Percentiles rank a stretch among this genome's conserved stretches.
Evolutionary conservation across 2,329 filamentous ascomycete genomes (phyloP).

Genomic region (Aspergillus pseudoterreus): DNA sequence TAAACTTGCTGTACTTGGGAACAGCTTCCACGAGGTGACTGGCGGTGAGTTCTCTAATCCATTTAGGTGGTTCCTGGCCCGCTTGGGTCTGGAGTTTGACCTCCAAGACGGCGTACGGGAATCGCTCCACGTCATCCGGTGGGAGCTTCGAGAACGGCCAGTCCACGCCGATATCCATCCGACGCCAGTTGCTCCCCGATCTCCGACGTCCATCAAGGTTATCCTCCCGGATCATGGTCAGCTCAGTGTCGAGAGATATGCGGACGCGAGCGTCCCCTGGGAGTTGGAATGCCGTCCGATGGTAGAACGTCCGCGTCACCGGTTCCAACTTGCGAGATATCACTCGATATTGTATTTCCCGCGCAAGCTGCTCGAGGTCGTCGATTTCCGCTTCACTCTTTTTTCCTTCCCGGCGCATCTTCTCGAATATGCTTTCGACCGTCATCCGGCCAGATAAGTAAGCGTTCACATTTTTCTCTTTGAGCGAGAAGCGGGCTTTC

Average conservation of each 20-base stretch:
- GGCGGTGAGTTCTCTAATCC: constrained; percentile 88
- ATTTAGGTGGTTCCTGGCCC: constrained; percentile 91
- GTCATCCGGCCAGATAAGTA: constrained; percentile 82
- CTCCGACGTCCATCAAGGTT: constrained; percentile 78
- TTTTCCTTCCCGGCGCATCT: constrained; percentile 91
- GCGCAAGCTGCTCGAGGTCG: constrained; percentile 80
- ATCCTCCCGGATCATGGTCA: constrained; percentile 93
- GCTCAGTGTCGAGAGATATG: constrained; percentile 92
- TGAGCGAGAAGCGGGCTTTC: constrained; percentile 90
- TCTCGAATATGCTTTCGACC: constrained; percentile 88
- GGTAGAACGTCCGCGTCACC: constrained; percentile 94
- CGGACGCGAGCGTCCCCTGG: constrained; percentile 93
- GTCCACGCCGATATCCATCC: constrained; percentile 96
- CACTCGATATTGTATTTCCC: constrained; percentile 90
- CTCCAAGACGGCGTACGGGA: constrained; percentile 93
- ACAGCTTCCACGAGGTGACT: constrained; percentile 98
- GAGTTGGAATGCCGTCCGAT: constrained; percentile 95
- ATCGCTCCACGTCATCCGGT: constrained; percentile 77
- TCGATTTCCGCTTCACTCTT: constrained; percentile 89
- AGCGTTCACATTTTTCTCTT: constrained; percentile 96
- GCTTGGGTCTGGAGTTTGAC: constrained; percentile 97
- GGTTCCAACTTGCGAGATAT: constrained; percentile 82
- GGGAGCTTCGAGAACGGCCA: constrained; percentile 89
- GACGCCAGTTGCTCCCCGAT: constrained; percentile 85
- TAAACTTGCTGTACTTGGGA: constrained; percentile 98